Conservation (phyloP, 2,329 filamentous ascomycete species). For the Penicillium thymicola region DNA sequence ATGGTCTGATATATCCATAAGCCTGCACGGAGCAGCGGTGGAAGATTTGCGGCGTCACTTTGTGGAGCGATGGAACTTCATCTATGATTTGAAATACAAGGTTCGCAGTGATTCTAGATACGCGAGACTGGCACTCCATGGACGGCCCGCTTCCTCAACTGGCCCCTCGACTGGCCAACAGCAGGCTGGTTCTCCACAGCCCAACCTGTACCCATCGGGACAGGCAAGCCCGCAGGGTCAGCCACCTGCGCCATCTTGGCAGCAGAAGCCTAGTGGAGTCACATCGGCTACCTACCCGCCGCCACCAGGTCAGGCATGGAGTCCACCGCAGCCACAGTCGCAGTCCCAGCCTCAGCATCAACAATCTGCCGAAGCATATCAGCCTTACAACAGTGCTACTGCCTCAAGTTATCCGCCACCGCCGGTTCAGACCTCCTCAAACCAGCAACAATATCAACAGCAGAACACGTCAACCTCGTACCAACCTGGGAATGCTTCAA, state of each 20-base stretch:
- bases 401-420: slow-evolving; percentile 4
- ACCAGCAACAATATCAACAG: slow-evolving; percentile 12
- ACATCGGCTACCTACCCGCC: slow-evolving; percentile 1
- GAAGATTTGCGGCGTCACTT: slow-evolving; percentile 76
- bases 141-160: slow-evolving; percentile 28
- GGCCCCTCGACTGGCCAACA: slow-evolving; percentile 18
- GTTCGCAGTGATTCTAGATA: slow-evolving; percentile 54
- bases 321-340: slow-evolving; percentile 1
- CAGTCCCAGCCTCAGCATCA: slow-evolving; percentile 10
- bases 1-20: slow-evolving; percentile 84
- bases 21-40: slow-evolving; percentile 70
- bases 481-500: slow-evolving; percentile 1
- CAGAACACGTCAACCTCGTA: not conserved
- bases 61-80: slow-evolving; percentile 85
- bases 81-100: slow-evolving; percentile 77
- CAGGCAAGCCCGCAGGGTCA: slow-evolving; percentile 17
- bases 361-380: not conserved
- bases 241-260: slow-evolving; percentile 11
- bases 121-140: slow-evolving; percentile 35
- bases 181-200: slow-evolving; percentile 20
- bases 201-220: slow-evolving; percentile 14
- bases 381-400: slow-evolving; percentile 4
- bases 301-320: not conserved
- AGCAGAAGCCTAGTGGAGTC: not conserved
- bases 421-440: slow-evolving; percentile 6